A percentile compares a stretch with the other conserved stretches of the same genome.
These are phyloP conservation scores for Penicillium paradoxum DNA, from an alignment of 495 filamentous ascomycete genomes.

Conservation along the genomic window DNA sequence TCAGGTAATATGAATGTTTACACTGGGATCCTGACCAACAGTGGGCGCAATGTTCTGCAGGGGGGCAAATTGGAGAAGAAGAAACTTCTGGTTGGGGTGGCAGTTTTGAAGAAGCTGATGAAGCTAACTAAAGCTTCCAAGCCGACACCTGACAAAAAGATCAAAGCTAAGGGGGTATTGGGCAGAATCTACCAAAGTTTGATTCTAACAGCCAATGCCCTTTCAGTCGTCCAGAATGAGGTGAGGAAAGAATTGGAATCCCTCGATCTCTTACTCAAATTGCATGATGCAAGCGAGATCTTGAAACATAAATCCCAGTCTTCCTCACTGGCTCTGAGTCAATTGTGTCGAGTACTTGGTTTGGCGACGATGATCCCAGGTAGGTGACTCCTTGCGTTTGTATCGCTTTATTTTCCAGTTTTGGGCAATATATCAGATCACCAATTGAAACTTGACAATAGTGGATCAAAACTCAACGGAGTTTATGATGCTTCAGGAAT, in stretches of 20 bases:
- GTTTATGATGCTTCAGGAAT: background rate
- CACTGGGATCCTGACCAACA: background rate
- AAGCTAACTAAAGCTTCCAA: background rate
- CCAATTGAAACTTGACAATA: background rate
- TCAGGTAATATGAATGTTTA: background rate
- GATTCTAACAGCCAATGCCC: background rate
- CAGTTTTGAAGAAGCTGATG: background rate
- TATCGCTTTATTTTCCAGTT: no score
- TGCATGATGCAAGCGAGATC: background rate
- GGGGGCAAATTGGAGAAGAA: background rate
- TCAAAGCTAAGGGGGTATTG: background rate
- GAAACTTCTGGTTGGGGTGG: background rate
- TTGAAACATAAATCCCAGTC: background rate
- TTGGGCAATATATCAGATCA: no score
- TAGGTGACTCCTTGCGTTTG: background rate
- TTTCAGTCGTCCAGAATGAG: background rate
- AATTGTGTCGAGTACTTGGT: background rate
- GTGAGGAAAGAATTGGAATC: background rate
- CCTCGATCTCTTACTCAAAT: background rate
- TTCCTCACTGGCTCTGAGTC: background rate
- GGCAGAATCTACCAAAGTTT: background rate
- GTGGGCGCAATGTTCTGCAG: background rate
- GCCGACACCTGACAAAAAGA: background rate
- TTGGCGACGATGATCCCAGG: conserved; percentile 6
- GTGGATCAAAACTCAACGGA: background rate